Base-by-base conservation (phyloP, 805 yeast species). In the Kuraishia capsulata region DNA sequence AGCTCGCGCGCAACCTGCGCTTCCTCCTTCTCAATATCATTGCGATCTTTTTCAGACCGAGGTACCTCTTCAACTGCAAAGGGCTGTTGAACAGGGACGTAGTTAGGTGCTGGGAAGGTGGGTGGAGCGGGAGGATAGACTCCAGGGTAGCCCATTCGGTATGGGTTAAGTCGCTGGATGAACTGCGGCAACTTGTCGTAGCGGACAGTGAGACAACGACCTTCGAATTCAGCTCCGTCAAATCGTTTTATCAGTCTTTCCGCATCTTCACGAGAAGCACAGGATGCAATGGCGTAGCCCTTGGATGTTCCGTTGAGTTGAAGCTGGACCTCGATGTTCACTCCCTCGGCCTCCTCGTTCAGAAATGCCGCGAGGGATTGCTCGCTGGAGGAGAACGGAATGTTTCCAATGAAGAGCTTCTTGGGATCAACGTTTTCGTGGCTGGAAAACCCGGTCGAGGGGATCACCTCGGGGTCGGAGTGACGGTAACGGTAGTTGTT, bases 241-340 rank as follows among this genome's bases (percentile, higher is more conserved):
- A 78, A 73, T 30, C 52, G 40, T 20, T 61, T 56, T 33, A 80
- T 77, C 13, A 78, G 64, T 30, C 59, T 59, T 3, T 59, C 59
- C 3, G 82, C 73, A 26, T 72, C 73, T 6, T 55, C 62, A 24
- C 61, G 64, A 29, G 64, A 53, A 1, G 62, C 62, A 19, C 76
- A 77, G 3, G 70, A 64, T 1, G 76, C 83, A 35, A 80, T 69
- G 1, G 86, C 87, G 60, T 76, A 80, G 2, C 88, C 87, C 47
- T 76, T 69, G 24, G 65, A 52, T 2, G 52, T 46, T 10, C 75
- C 74, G 33, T 59, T 60, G 3, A 48, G 44, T 39, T 65, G 70
- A 41, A 59, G 59, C 25, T 73, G 73, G 18, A 65, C 62, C 41
- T 65, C 68, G 2, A 65, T 68, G 16, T 52, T 33, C n/a, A 64